Percentiles rank a stretch among this genome's conserved stretches.
phyloP scores from a whole-genome alignment of 2,329 filamentous ascomycete species.

The Biscogniauxia marginata region DNA sequence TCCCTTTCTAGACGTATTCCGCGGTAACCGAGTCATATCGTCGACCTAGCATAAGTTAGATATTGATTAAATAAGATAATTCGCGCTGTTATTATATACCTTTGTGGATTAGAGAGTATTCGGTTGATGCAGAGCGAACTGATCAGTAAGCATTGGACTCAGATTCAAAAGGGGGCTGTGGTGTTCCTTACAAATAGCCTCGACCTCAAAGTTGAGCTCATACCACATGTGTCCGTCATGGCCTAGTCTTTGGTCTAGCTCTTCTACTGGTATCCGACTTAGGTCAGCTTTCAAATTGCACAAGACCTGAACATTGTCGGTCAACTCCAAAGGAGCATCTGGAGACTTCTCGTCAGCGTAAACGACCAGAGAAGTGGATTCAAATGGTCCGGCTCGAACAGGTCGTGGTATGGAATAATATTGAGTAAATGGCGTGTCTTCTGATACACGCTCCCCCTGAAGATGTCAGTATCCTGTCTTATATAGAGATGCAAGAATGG shows the following conservation, averaged over 20 bases:
- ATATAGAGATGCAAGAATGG: background rate
- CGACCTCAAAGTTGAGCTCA: conserved; percentile 39
- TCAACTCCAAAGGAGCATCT: conserved; percentile 34
- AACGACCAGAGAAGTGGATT: conserved; percentile 36
- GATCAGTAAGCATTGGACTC: background rate
- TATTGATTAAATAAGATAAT: conserved; percentile 1
- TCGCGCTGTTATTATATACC: conserved; percentile 27
- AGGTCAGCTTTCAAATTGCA: conserved; percentile 41
- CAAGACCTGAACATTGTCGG: conserved; percentile 37
- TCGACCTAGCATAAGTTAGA: conserved; percentile 27
- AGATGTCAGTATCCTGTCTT: background rate
- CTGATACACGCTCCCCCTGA: conserved; percentile 39
- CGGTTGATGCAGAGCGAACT: conserved; percentile 41
- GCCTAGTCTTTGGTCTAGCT: conserved; percentile 34
- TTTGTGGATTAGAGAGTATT: conserved; percentile 44
- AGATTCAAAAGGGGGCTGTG: background rate
- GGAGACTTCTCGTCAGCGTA: conserved; percentile 33
- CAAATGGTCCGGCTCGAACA: conserved; percentile 34
- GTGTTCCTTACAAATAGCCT: conserved; percentile 36
- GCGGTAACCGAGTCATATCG: conserved; percentile 42
- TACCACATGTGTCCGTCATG: conserved; percentile 40
- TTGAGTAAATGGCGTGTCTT: conserved; percentile 38
- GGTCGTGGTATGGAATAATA: conserved; percentile 33
- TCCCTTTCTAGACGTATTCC: conserved; percentile 39
- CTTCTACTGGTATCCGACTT: conserved; percentile 39